These are phyloP conservation scores for Fusarium metavorans DNA, from an alignment of 2,329 filamentous ascomycete genomes.

Conservation along the genomic window DNA sequence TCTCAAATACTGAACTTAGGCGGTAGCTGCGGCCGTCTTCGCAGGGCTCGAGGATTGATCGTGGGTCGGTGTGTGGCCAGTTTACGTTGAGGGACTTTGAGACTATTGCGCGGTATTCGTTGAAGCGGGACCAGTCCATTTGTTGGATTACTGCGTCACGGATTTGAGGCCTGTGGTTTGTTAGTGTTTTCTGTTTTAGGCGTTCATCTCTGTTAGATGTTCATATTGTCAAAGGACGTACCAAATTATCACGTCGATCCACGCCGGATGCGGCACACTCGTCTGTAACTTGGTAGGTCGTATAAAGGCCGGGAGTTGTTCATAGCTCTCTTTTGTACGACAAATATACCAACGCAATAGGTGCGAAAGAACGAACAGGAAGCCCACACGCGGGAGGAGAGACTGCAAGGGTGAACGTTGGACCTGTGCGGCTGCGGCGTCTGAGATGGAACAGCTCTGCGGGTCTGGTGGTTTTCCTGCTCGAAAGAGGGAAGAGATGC, in stretches of 20 bases:
- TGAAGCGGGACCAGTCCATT: constrained; percentile 28
- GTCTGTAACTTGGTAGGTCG: constrained; percentile 40
- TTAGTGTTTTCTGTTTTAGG: not conserved
- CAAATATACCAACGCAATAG: constrained; percentile 37
- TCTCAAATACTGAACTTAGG: constrained; percentile 17
- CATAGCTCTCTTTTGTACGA: constrained; percentile 40
- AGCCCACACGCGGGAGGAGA: constrained; percentile 32
- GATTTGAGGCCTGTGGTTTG: constrained; percentile 24
- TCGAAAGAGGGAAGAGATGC: constrained; percentile 42
- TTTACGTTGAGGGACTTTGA: constrained; percentile 16
- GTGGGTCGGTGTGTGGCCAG: constrained; percentile 10
- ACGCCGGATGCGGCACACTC: constrained; percentile 41
- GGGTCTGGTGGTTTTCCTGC: not conserved
- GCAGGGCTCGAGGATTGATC: not conserved
- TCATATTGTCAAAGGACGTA: not conserved
- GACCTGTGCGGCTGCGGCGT: constrained; percentile 30
- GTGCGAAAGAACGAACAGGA: constrained; percentile 28
- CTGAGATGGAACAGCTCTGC: constrained; percentile 20
- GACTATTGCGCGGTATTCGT: constrained; percentile 15
- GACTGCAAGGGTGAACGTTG: constrained; percentile 18
- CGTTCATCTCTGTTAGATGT: not conserved
- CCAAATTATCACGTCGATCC: constrained; percentile 42
- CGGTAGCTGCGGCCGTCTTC: constrained; percentile 7
- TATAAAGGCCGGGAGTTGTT: constrained; percentile 38
- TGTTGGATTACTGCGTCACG: constrained; percentile 35